A percentile compares a stretch with the other conserved stretches of the same genome.
These are phyloP conservation scores for Globisporangium spinosum DNA, from an alignment of 352 stramenopile genomes.

Conservation along the genomic window DNA sequence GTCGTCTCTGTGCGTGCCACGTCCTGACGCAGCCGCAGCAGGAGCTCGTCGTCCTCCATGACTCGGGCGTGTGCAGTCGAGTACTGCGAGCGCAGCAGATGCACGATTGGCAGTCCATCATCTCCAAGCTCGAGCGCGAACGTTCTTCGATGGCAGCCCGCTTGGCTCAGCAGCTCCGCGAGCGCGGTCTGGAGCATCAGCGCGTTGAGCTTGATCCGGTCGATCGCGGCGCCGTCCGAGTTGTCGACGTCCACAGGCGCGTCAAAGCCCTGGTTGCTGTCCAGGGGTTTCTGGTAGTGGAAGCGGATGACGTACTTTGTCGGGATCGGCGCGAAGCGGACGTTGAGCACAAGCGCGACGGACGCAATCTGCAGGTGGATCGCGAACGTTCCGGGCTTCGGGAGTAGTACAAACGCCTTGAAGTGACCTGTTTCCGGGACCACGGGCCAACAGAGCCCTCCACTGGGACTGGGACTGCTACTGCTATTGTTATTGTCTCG, in stretches of 20 bases:
- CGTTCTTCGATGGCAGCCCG: slow-evolving; percentile 34
- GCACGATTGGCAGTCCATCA: slow-evolving; percentile 51
- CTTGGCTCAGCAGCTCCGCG: slow-evolving; percentile 46
- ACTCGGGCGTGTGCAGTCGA: slow-evolving; percentile 34
- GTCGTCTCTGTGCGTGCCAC: slow-evolving; percentile 28
- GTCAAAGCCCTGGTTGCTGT: slow-evolving; percentile 53
- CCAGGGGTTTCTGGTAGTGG: slow-evolving; percentile 60
- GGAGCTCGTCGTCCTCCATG: slow-evolving; percentile 50
- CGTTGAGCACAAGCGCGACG: slow-evolving; percentile 22
- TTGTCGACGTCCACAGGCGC: slow-evolving; percentile 47
- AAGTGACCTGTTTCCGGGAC: slow-evolving; percentile 35
- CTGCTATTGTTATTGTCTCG: neutral
- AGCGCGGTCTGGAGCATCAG: slow-evolving; percentile 57
- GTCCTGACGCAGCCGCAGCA: slow-evolving; percentile 45
- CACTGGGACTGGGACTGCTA: neutral
- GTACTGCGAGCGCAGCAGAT: slow-evolving; percentile 46
- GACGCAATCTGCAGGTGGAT: slow-evolving; percentile 24
- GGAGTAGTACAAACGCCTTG: slow-evolving; percentile 63
- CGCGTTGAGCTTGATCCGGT: slow-evolving; percentile 48
- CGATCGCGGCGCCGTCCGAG: slow-evolving; percentile 46
- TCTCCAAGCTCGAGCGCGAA: slow-evolving; percentile 51
- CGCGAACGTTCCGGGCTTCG: slow-evolving; percentile 31
- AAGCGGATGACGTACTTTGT: slow-evolving; percentile 50
- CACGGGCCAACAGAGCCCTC: slow-evolving; percentile 44
- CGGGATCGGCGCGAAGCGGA: slow-evolving; percentile 31